Evolutionary conservation across 164 flowering plant species (phyloP), one percentile per base, ranked within the genome.

Genomic region (Piper betle): DNA sequence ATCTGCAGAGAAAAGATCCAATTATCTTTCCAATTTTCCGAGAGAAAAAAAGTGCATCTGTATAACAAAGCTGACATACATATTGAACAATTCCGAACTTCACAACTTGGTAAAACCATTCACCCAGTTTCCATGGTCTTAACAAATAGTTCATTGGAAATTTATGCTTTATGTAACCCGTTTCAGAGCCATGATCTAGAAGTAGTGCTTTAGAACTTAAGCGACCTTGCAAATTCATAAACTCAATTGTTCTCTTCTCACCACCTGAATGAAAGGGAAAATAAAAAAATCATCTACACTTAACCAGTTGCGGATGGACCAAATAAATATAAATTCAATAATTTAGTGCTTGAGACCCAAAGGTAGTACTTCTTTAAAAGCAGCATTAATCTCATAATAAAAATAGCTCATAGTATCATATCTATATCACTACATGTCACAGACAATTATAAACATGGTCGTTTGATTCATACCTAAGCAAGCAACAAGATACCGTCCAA

Each of bases 51-150:
- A 42, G 6, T 10, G 11, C 11, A 42, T 42, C 4, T 38, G 6
- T 5, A 56, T 12, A 12, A 12, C 65, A 48, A 19, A 60, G 62
- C 9, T 60, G 53, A 75, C 99, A 73, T 90, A 94, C 99, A 82
- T 94, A 94, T 77, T 94, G 99, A 65, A 94, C 91, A 66, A 90
- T 88, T 40, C 99, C 97, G 67, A 90, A 62, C 77, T 94, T 94
- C 67, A 90, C 76, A 54, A 88, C 80, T 81, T 82, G 96, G 77
- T 88, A 94, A 73, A 90, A 82, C 95, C 96, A 80, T 62, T 70
- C 77, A 72, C 93, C 88, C 66, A 90, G 87, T 71, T 74, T 82
- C 99, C 97, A 90, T 33, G 97, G 95, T 72, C 82, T 86, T 43
- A 94, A 60, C 59, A 94, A 10, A 39, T 67, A 82, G 17, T 86